Conservation (phyloP, 2,329 filamentous ascomycete species). For the Aspergillus carbonarius region DNA sequence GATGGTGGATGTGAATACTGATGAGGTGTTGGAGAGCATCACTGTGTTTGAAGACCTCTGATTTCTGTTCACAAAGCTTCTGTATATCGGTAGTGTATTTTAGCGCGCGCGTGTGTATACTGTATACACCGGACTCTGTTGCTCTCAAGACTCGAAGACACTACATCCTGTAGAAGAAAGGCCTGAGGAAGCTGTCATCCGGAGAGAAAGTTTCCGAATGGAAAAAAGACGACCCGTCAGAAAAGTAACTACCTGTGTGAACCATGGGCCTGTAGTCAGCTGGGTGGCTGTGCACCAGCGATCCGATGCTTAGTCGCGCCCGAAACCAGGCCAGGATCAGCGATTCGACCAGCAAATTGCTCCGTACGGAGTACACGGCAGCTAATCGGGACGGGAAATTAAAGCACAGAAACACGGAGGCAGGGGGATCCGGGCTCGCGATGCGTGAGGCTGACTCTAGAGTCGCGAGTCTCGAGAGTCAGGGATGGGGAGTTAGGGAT, state of each 20-base stretch:
- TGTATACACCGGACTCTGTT: too few species aligned
- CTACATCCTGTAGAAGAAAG: too few species aligned
- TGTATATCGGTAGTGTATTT: too few species aligned
- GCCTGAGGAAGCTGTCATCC: too few species aligned
- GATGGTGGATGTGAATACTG: slow-evolving; percentile 56
- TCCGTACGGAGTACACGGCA: not conserved
- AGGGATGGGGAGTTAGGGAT: too few species aligned
- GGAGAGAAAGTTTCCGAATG: not conserved
- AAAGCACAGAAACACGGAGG: too few species aligned
- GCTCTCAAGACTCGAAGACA: too few species aligned
- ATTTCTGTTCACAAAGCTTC: not conserved
- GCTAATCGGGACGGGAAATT: not conserved
- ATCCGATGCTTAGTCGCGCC: not conserved
- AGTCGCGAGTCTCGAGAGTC: too few species aligned
- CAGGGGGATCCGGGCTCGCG: too few species aligned
- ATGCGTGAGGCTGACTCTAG: too few species aligned
- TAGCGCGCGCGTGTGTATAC: too few species aligned
- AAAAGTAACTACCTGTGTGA: slow-evolving; percentile 6
- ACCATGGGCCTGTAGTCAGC: slow-evolving; percentile 19
- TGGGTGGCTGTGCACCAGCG: slow-evolving; percentile 31
- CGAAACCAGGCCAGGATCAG: not conserved
- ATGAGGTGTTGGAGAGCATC: slow-evolving; percentile 58
- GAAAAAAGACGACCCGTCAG: not conserved
- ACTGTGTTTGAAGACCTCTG: slow-evolving; percentile 56
- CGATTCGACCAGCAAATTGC: not conserved